Evolutionary conservation across 2,329 filamentous ascomycete species (phyloP).

Genomic region (Aspergillus ruber): DNA sequence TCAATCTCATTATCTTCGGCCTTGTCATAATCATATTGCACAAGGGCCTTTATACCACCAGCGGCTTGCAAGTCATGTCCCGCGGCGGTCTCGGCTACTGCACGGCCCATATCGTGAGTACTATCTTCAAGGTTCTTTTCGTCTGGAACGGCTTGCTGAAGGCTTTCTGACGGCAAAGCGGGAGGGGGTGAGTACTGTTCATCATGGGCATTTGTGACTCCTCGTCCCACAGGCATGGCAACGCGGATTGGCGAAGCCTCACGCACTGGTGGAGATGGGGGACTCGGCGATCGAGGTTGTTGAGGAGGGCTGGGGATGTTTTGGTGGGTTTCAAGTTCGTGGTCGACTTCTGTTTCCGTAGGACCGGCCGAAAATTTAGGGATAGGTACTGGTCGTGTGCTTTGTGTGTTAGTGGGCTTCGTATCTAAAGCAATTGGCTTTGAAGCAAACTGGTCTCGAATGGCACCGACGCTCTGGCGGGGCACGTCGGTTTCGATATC

Average conservation of each 20-base stretch:
- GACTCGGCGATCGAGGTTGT: conserved; percentile 43
- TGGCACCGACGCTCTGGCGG: conserved; percentile 61
- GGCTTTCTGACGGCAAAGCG: conserved; percentile 55
- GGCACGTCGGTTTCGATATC: conserved; percentile 50
- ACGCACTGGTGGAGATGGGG: conserved; percentile 44
- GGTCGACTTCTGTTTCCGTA: conserved; percentile 41
- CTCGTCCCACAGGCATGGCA: conserved; percentile 74
- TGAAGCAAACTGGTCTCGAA: conserved; percentile 72
- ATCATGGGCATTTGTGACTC: conserved; percentile 39
- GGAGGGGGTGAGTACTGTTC: conserved; percentile 36
- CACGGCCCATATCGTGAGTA: conserved; percentile 55
- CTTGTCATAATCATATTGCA: conserved; percentile 95
- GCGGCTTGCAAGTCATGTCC: conserved; percentile 37
- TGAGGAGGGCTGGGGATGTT: conserved; percentile 34
- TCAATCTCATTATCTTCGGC: conserved; percentile 96
- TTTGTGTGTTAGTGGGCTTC: conserved; percentile 57
- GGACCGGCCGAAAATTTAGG: conserved; percentile 66
- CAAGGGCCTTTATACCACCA: conserved; percentile 65
- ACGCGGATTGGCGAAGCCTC: conserved; percentile 73
- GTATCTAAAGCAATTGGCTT: conserved; percentile 51
- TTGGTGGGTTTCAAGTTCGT: conserved; percentile 34
- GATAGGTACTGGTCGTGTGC: conserved; percentile 62
- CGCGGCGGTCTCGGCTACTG: conserved; percentile 52
- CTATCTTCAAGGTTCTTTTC: conserved; percentile 61
- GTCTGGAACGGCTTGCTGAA: conserved; percentile 56